Conservation (phyloP, 768 basidiomycete species). For the Butyriboletus loyo region DNA sequence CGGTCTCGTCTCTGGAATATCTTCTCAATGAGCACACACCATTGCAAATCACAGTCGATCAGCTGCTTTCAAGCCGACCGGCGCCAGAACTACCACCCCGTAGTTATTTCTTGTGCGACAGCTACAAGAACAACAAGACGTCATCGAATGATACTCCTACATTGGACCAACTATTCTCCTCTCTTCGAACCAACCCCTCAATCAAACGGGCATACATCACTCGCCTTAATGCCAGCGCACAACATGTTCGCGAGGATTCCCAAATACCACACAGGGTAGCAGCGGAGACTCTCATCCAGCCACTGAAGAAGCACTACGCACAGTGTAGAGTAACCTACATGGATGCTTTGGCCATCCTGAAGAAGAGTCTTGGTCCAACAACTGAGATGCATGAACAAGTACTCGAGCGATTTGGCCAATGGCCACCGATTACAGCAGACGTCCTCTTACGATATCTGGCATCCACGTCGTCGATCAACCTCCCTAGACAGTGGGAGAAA, state of each 20-base stretch:
- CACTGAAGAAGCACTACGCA: not conserved
- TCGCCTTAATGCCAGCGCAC: not conserved
- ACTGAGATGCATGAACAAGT: not conserved
- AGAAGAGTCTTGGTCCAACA: constrained; percentile 10
- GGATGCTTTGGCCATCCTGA: not conserved
- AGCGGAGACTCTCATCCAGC: not conserved
- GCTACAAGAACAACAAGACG: too few species aligned
- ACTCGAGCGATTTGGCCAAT: constrained; percentile 17
- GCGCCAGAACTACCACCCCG: not conserved
- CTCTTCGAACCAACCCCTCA: not conserved
- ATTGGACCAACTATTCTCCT: not conserved
- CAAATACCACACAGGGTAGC: not conserved
- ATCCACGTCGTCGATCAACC: not conserved
- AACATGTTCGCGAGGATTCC: not conserved
- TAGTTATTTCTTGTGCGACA: not conserved
- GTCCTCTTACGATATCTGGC: not conserved
- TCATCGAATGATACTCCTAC: not conserved
- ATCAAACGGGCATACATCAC: constrained; percentile 15
- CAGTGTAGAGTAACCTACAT: not conserved
- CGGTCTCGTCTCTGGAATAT: not conserved
- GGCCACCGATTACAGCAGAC: constrained; percentile 28
- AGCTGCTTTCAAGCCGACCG: not conserved
- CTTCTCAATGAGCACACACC: not conserved
- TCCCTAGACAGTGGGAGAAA: constrained; percentile 26
- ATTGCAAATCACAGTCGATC: not conserved